Evolutionary conservation across 768 basidiomycete genomes (phyloP), one percentile per base, ranked within the genome.

Genomic region (Cyclocybe cylindracea): DNA sequence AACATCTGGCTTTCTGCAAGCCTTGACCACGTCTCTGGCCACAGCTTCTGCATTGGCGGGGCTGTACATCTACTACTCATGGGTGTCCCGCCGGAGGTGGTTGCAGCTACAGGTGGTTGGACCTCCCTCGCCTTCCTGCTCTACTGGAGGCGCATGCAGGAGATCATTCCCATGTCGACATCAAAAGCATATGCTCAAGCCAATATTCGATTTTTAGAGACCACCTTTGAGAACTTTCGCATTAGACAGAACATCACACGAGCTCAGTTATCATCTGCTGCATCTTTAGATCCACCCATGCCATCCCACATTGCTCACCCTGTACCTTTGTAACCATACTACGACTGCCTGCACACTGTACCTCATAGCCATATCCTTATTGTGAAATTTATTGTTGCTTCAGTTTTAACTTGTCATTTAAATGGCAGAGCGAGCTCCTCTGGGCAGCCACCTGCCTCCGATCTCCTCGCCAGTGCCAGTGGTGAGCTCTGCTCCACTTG

Each of bases 11-110:
- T 39, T 1, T 3, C 6, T 16, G 29, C 39, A 3, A 29, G 38
- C 7, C 53, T 68, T 2, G 49, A 45, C 0, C 29, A 19, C 9
- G 44, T 64, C 8, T 19, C 46, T 1, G 72, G 69, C 0, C 69
- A 74, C 46, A 61, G 62, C 42, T 72, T 72, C 46, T 56, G 64
- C 10, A 74, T 74, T 46, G 70, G 72, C 0, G 69, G 70, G 8
- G 61, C 70, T 1, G 64, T 68, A 0, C 58, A 66, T 35, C 50
- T 70, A 3, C 62, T 72, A 1, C 53, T 67, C 0, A 38, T 56
- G 0, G 66, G 71, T 5, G 67, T 72, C 5, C 54, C 61, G 0
- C 68, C 68, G 1, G 64, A 70, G 8, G 48, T 74, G 0, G 66
- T 74, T 3, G 63, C 65, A 2, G 47, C 56, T 0, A 50, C 61